Percentiles rank a stretch among this genome's conserved stretches.
Conservation (phyloP, 2,329 filamentous ascomycete species). For the Exutisphaerella laricina region DNA sequence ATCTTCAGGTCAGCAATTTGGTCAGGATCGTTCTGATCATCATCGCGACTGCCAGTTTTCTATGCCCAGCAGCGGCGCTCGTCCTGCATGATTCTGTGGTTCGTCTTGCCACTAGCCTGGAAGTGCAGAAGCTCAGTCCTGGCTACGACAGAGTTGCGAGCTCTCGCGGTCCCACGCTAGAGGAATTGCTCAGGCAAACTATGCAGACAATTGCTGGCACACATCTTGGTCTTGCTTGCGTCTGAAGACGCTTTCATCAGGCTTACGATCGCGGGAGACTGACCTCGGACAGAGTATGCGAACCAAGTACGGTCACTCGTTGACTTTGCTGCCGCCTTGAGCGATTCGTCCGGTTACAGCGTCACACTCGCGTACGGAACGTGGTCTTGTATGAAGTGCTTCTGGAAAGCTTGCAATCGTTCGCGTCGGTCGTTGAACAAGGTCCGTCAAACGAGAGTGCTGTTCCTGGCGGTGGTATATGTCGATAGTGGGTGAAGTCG, state of each 20-base stretch:
- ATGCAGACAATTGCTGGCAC: too few species aligned
- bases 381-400: slow-evolving; percentile 7
- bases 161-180: neutral
- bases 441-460: slow-evolving; percentile 16
- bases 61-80: too few species aligned
- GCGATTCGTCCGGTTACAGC: slow-evolving; percentile 4
- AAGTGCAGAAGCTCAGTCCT: slow-evolving; percentile 3
- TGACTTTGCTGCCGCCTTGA: slow-evolving; percentile 2
- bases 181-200: neutral
- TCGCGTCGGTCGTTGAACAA: slow-evolving; percentile 14
- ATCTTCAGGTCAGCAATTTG: slow-evolving; percentile 11
- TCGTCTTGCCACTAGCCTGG: slow-evolving; percentile 7
- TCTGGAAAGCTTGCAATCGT: slow-evolving; percentile 5
- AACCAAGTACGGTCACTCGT: neutral
- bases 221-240: too few species aligned
- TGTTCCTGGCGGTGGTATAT: slow-evolving; percentile 21
- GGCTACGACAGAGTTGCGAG: neutral
- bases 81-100: neutral
- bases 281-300: slow-evolving; percentile 3
- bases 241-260: too few species aligned
- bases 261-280: neutral
- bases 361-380: slow-evolving; percentile 14
- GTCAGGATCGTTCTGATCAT: neutral
- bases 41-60: neutral
- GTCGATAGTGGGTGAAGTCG: slow-evolving; percentile 15